Conservation (phyloP, 192 early-diverging fungal genomes). For the Paraglomus brasilianum region DNA sequence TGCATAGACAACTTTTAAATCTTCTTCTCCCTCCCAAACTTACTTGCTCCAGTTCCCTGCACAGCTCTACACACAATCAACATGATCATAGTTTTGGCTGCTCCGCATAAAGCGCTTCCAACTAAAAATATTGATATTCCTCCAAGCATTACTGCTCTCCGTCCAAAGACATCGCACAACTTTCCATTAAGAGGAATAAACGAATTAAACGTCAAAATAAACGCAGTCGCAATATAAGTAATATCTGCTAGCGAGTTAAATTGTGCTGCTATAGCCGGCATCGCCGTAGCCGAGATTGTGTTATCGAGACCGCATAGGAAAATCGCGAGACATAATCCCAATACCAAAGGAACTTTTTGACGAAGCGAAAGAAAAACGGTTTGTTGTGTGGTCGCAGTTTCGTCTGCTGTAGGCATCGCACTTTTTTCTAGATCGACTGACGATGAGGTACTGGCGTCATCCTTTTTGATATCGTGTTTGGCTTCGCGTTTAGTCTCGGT, state of each 20-base stretch:
- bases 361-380: not conserved
- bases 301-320: conserved; percentile 70
- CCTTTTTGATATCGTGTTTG: too few species aligned
- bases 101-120: conserved; percentile 44
- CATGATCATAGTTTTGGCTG: conserved; percentile 61
- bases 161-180: conserved; percentile 76
- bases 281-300: conserved; percentile 73
- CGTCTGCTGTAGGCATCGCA: too few species aligned
- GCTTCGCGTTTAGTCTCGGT: too few species aligned
- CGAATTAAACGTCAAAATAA: conserved; percentile 58
- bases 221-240: conserved; percentile 64
- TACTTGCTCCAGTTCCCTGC: conserved; percentile 64
- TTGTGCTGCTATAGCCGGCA: conserved; percentile 61
- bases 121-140: conserved; percentile 47
- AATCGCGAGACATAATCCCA: conserved; percentile 50
- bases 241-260: conserved; percentile 59
- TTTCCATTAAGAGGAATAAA: conserved; percentile 60
- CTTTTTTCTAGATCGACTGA: too few species aligned
- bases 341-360: not conserved
- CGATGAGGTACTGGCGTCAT: too few species aligned
- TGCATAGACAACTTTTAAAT: too few species aligned
- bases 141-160: conserved; percentile 59
- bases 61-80: conserved; percentile 64
- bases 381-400: too few species aligned
- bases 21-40: too few species aligned